These are phyloP conservation scores for Botrytis medusae DNA, from an alignment of 2,329 filamentous ascomycete species.

Conservation along the genomic window DNA sequence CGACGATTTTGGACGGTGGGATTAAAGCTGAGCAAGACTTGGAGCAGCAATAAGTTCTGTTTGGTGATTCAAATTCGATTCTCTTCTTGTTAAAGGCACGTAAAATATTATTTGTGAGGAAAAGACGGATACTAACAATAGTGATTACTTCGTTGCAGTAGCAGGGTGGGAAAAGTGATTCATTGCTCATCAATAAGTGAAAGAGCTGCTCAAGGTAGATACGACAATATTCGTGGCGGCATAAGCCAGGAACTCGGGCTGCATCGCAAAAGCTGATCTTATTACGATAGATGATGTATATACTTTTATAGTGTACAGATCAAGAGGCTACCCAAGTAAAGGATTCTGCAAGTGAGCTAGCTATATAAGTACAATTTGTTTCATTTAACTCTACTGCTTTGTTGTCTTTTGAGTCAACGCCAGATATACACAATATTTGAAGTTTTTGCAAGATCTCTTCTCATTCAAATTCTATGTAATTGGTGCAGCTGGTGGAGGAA, in stretches of 20 bases:
- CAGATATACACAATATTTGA: slow-evolving; percentile 23
- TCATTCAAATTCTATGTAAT: slow-evolving; percentile 25
- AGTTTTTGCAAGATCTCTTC: slow-evolving; percentile 30
- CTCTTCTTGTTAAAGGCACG: slow-evolving; percentile 45
- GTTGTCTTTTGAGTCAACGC: background rate
- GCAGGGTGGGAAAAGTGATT: slow-evolving; percentile 54
- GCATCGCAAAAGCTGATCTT: slow-evolving; percentile 24
- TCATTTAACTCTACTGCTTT: background rate
- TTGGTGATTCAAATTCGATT: slow-evolving; percentile 48
- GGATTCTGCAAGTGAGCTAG: slow-evolving; percentile 12
- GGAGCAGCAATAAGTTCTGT: slow-evolving; percentile 53
- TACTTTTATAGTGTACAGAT: background rate
- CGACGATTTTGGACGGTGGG: slow-evolving; percentile 36
- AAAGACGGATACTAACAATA: slow-evolving; percentile 38
- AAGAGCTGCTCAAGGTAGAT: slow-evolving; percentile 50
- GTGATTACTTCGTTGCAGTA: slow-evolving; percentile 51
- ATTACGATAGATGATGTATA: slow-evolving; percentile 26
- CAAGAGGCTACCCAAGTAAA: slow-evolving; percentile 20
- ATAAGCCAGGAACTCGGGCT: slow-evolving; percentile 29
- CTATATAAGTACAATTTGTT: background rate
- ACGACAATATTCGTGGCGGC: slow-evolving; percentile 53
- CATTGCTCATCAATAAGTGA: slow-evolving; percentile 46
- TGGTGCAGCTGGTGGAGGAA: background rate
- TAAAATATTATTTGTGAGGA: slow-evolving; percentile 43
- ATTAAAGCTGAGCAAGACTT: slow-evolving; percentile 51